Evolutionary conservation across 805 yeast genomes (phyloP).

Genomic region (Myxozyma kluyveri): DNA sequence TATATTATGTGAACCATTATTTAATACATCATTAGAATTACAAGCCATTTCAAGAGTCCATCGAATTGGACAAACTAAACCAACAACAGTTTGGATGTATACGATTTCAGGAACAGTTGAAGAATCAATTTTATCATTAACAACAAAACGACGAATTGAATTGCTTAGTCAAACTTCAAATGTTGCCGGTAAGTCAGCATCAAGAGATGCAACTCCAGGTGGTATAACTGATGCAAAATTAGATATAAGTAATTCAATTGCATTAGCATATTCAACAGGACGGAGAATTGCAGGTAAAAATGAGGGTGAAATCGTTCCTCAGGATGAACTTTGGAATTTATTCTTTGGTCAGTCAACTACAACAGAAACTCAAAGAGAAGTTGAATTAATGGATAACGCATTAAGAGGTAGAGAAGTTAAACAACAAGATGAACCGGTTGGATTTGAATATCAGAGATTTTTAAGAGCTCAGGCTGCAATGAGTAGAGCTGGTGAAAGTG

Average conservation of each 20-base stretch:
- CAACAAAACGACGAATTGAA: slow-evolving; percentile 58
- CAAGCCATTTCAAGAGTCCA: slow-evolving; percentile 93
- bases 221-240: slow-evolving; percentile 36
- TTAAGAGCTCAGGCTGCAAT: not conserved
- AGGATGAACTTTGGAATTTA: slow-evolving; percentile 61
- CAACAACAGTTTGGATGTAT: slow-evolving; percentile 91
- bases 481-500: not conserved
- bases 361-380: slow-evolving; percentile 5
- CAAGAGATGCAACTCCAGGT: slow-evolving; percentile 11
- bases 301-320: slow-evolving; percentile 60
- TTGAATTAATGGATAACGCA: slow-evolving; percentile 11
- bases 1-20: slow-evolving; percentile 86
- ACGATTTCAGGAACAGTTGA: slow-evolving; percentile 81
- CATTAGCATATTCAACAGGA: slow-evolving; percentile 52
- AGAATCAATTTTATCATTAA: slow-evolving; percentile 72
- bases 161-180: slow-evolving; percentile 31
- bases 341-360: slow-evolving; percentile 43
- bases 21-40: slow-evolving; percentile 79
- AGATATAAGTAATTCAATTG: slow-evolving; percentile 53
- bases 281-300: slow-evolving; percentile 48
- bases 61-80: slow-evolving; percentile 80
- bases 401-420: not conserved
- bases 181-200: slow-evolving; percentile 1
- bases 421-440: not conserved
- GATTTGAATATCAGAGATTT: not conserved